Conservation (phyloP, 164 flowering plant genomes). For the Magnolia changhungtana region DNA sequence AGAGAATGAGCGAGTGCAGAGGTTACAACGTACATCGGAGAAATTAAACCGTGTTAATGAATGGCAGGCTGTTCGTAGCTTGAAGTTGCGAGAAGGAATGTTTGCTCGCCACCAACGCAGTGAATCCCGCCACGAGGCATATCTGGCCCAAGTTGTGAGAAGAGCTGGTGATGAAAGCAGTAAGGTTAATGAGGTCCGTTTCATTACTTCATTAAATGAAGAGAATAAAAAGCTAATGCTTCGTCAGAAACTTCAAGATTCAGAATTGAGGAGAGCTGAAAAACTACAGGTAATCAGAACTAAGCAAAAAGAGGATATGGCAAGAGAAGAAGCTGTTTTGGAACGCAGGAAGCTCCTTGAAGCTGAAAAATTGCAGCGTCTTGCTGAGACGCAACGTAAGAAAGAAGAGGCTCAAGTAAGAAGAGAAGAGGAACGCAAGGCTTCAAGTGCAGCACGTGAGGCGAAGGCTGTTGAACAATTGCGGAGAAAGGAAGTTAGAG, state of each 20-base stretch:
- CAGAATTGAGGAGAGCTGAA: slow-evolving; percentile 93
- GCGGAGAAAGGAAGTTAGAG: slow-evolving; percentile 77
- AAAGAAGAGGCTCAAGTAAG: slow-evolving; percentile 93
- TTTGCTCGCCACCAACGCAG: slow-evolving; percentile 86
- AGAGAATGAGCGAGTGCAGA: slow-evolving; percentile 87
- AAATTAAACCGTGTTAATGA: slow-evolving; percentile 89
- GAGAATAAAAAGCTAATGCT: slow-evolving; percentile 81
- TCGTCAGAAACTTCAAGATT: slow-evolving; percentile 87
- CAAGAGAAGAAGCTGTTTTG: slow-evolving; percentile 94
- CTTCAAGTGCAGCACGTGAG: slow-evolving; percentile 94
- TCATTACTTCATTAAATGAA: slow-evolving; percentile 93
- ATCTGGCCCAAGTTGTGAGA: slow-evolving; percentile 85
- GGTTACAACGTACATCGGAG: slow-evolving; percentile 83
- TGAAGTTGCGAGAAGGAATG: slow-evolving; percentile 84
- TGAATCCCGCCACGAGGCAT: slow-evolving; percentile 91
- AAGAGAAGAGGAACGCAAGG: slow-evolving; percentile 93
- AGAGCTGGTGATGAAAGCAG: slow-evolving; percentile 97
- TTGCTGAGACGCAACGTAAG: slow-evolving; percentile 83
- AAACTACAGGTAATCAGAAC: slow-evolving; percentile 73
- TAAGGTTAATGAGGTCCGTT: slow-evolving; percentile 95
- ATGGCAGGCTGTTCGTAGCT: slow-evolving; percentile 85
- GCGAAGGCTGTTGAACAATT: slow-evolving; percentile 85
- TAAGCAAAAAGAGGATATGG: slow-evolving; percentile 91
- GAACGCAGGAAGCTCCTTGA: slow-evolving; percentile 84
- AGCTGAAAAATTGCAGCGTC: slow-evolving; percentile 93